Conservation (phyloP, 805 yeast genomes). For the Myxozyma neotropica region DNA sequence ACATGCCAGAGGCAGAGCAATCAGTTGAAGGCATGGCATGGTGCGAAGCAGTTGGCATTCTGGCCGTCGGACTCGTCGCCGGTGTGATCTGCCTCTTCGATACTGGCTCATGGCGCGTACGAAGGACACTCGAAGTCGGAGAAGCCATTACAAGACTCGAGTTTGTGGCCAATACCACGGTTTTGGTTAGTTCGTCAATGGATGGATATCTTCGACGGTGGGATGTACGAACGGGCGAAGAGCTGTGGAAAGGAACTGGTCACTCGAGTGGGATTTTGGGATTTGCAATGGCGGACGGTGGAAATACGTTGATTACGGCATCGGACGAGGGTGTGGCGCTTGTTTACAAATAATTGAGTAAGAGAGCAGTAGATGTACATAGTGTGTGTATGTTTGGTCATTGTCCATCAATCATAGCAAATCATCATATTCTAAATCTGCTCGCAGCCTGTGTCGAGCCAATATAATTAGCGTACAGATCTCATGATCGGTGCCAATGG, state of each 20-base stretch:
- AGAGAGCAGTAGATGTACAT: too few relatives aligned
- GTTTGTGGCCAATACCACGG: conserved; percentile 57
- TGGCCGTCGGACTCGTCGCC: conserved; percentile 88
- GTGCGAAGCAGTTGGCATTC: conserved; percentile 63
- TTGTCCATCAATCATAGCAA: too few relatives aligned
- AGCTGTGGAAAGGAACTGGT: conserved; percentile 78
- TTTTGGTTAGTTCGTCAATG: conserved; percentile 72
- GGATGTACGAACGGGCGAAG: conserved; percentile 86
- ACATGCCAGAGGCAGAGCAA: conserved; percentile 49
- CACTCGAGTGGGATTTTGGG: conserved; percentile 94
- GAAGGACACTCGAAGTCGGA: conserved; percentile 67
- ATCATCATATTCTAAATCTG: too few relatives aligned
- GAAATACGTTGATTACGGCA: conserved; percentile 78
- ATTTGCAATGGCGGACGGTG: conserved; percentile 64
- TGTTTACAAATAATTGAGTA: conserved; percentile 51
- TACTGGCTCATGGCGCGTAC: conserved; percentile 80
- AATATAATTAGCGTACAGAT: too few relatives aligned
- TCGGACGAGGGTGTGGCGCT: conserved; percentile 96
- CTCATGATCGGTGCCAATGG: too few relatives aligned
- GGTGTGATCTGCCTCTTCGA: conserved; percentile 87
- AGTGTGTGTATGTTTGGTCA: too few relatives aligned
- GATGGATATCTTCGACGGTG: conserved; percentile 84
- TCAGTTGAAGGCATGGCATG: conserved; percentile 82
- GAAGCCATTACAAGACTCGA: conserved; percentile 83
- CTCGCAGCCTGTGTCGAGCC: too few relatives aligned